Base-by-base conservation (phyloP, 2,329 filamentous ascomycete species). In the Fusarium sp. region DNA sequence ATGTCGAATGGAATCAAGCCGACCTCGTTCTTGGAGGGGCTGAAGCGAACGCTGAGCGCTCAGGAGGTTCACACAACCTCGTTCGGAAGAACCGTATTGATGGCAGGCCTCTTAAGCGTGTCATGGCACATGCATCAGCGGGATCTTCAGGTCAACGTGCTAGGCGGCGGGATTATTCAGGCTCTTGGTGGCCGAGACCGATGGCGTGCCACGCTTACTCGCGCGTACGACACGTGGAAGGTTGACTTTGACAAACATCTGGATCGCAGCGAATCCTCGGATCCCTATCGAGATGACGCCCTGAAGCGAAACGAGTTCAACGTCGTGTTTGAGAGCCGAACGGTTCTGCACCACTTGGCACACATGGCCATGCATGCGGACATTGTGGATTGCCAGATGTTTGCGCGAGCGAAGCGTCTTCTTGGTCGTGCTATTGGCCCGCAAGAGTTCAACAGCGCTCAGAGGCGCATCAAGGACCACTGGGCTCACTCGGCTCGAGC, bases 281-380 rank as follows among this genome's bases (percentile, higher is more conserved):
- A 90, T 63, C 89, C 90, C 3, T 91, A 91, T 75, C 84, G 84
- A 58, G 87, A 87, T 74, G 86, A 88, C 63, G 80, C 87, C 87
- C 77, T 79, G 50, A 91, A 92, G 77, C 91, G 93, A 71, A 92
- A 92, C 76, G 88, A 91, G 68, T 84, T 86, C 61, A 90, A 88
- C 66, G 84, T 89, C 16, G 92, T 97, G 34, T 96, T 97, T 77
- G 95, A 98, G 81, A 95, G 93, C 72, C 91, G 95, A 23, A 97
- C 93, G 3, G 96, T 98, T 32, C 87, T 98, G 52, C 95, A 98
- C 80, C 95, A 97, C 78, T 87, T 99, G 14, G 97, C 97, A 0
- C 97, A 98, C 82, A 98, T 99, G 94, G 95, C 95, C 4, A 98
- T 98, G 89, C 95, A 98, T 80, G 95, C 97, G 27, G 96, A 98